Conservation (phyloP, 106 monocot genomes). For the Platanthera guangdongensis region DNA sequence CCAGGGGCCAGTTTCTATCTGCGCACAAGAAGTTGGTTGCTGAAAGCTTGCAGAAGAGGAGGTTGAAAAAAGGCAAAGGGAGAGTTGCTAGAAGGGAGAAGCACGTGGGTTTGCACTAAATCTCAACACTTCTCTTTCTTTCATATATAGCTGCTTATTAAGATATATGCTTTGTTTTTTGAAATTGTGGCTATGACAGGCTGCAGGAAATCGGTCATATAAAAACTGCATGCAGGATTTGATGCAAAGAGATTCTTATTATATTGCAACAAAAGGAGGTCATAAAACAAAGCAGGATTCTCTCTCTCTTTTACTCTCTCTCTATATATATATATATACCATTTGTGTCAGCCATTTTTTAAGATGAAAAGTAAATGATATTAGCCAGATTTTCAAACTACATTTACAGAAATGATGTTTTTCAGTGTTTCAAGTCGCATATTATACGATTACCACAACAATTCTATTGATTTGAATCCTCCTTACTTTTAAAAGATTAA, state of each 20-base stretch:
- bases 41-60: slow-evolving; percentile 77
- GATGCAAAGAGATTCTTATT: slow-evolving; percentile 66
- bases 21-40: slow-evolving; percentile 80
- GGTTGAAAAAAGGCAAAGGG: slow-evolving; percentile 45
- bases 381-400: neutral
- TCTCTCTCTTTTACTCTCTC: too few relatives aligned
- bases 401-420: neutral
- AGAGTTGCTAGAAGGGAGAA: slow-evolving; percentile 64
- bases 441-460: neutral
- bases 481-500: neutral
- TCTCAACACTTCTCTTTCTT: neutral
- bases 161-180: neutral
- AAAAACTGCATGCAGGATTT: slow-evolving; percentile 43
- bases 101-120: slow-evolving; percentile 38
- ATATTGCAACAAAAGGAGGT: slow-evolving; percentile 92
- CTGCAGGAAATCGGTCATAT: slow-evolving; percentile 70
- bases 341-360: neutral
- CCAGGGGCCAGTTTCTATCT: slow-evolving; percentile 75
- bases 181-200: slow-evolving; percentile 24
- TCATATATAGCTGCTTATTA: neutral
- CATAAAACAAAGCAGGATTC: neutral
- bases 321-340: too few relatives aligned
- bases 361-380: neutral
- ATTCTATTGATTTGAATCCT: neutral
- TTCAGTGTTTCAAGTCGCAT: neutral